Percentiles rank a stretch among this genome's conserved stretches.
Conservation (phyloP, 2,329 filamentous ascomycete genomes). For the Stachybotrys chartarum region DNA sequence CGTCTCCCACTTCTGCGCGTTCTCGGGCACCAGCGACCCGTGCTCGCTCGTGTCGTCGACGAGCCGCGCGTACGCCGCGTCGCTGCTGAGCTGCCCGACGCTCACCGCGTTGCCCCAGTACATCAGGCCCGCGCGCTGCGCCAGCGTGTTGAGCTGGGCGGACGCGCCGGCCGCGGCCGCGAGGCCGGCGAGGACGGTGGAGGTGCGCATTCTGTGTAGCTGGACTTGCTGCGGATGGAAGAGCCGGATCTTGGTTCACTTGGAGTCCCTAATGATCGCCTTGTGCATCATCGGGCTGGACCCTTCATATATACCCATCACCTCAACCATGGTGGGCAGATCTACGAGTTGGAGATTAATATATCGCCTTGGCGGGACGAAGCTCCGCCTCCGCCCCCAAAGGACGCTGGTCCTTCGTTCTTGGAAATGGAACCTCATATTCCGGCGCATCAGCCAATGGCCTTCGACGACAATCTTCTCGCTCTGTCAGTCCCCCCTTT, state of each 20-base stretch:
- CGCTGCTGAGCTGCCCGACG: slow-evolving; percentile 41
- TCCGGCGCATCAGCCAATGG: neutral
- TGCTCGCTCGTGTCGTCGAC: slow-evolving; percentile 51
- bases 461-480: neutral
- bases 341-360: too few relatives aligned
- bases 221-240: neutral
- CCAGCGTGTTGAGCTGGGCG: slow-evolving; percentile 41
- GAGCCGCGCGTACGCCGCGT: slow-evolving; percentile 47
- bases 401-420: neutral
- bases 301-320: neutral
- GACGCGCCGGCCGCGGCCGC: slow-evolving; percentile 17
- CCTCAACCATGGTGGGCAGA: too few relatives aligned
- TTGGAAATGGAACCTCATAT: neutral
- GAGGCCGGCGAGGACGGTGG: slow-evolving; percentile 11
- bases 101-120: slow-evolving; percentile 63
- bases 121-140: slow-evolving; percentile 45
- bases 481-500: too few relatives aligned
- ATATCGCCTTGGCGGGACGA: too few relatives aligned
- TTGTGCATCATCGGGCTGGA: too few relatives aligned
- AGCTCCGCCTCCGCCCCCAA: too few relatives aligned
- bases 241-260: neutral
- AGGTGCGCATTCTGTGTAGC: neutral
- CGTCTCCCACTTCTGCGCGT: slow-evolving; percentile 57
- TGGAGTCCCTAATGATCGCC: neutral
- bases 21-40: slow-evolving; percentile 57